Evolutionary conservation across 2,329 filamentous ascomycete species (phyloP).

Genomic region (Apiospora kogelbergensis): DNA sequence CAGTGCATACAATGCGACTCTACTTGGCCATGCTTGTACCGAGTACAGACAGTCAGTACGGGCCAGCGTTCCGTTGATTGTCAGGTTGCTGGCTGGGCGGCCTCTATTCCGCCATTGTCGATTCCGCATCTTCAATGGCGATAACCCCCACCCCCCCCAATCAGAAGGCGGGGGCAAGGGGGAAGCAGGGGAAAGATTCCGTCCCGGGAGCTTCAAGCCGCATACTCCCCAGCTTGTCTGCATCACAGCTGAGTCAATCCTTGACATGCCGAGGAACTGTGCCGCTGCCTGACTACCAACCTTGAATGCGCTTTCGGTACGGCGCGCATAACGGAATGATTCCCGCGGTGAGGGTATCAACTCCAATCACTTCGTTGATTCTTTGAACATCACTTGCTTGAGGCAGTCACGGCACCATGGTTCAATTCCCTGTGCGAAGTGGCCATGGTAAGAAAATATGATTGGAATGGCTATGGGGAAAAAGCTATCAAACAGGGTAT

Average conservation of each 20-base stretch:
- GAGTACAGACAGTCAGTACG: neutral
- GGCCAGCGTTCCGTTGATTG: neutral
- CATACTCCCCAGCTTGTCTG: neutral
- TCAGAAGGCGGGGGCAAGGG: neutral
- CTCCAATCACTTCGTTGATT: neutral
- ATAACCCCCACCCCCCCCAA: neutral
- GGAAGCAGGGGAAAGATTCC: neutral
- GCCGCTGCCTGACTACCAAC: neutral
- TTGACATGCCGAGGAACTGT: neutral
- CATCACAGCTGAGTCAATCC: neutral
- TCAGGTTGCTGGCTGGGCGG: neutral
- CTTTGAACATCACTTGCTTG: neutral
- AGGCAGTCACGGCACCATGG: neutral
- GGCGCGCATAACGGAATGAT: neutral
- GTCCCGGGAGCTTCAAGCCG: neutral
- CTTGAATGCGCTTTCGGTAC: neutral
- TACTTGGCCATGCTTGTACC: neutral
- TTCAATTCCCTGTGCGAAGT: neutral
- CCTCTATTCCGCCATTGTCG: neutral
- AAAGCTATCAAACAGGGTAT: constrained; percentile 5
- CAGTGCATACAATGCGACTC: constrained; percentile 4
- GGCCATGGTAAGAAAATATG: neutral
- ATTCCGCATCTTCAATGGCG: neutral
- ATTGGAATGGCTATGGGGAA: neutral
- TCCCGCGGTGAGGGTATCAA: neutral